Conservation (phyloP, 2,329 filamentous ascomycete species). For the Apiospora rasikravindrae region DNA sequence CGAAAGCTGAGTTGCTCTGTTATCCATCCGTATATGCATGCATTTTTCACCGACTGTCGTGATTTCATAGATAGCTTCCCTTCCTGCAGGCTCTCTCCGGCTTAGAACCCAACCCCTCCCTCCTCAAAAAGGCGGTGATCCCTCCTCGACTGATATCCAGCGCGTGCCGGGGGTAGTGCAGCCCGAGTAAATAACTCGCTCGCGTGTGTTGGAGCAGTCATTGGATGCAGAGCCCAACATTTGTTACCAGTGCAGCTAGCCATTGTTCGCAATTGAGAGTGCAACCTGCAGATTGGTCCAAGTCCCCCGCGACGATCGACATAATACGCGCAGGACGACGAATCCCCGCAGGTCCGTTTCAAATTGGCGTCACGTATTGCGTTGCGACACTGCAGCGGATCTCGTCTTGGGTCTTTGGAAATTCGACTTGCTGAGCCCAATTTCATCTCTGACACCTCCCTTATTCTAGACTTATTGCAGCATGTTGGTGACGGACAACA, state of each 20-base stretch:
- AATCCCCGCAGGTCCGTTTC: slow-evolving; percentile 7
- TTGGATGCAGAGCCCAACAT: neutral
- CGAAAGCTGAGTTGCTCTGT: neutral
- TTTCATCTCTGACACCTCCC: neutral
- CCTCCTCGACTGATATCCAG: neutral
- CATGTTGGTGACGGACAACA: slow-evolving; percentile 53
- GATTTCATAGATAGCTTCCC: neutral
- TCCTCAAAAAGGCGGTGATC: neutral
- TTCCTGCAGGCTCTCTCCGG: no score
- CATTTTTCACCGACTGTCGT: neutral
- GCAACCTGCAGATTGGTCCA: neutral
- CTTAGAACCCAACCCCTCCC: neutral
- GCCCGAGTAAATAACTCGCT: neutral
- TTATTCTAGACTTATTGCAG: neutral
- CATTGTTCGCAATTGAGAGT: neutral
- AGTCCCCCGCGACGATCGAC: neutral
- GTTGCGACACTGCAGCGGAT: neutral
- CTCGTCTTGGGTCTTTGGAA: neutral
- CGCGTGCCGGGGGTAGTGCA: neutral
- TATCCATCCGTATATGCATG: neutral
- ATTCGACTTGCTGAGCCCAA: neutral
- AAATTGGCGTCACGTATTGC: neutral
- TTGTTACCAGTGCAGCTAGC: neutral
- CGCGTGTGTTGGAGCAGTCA: neutral
- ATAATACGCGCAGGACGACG: neutral